Base-by-base conservation (phyloP, 129 eudicot species). In the Tagetes patula region DNA sequence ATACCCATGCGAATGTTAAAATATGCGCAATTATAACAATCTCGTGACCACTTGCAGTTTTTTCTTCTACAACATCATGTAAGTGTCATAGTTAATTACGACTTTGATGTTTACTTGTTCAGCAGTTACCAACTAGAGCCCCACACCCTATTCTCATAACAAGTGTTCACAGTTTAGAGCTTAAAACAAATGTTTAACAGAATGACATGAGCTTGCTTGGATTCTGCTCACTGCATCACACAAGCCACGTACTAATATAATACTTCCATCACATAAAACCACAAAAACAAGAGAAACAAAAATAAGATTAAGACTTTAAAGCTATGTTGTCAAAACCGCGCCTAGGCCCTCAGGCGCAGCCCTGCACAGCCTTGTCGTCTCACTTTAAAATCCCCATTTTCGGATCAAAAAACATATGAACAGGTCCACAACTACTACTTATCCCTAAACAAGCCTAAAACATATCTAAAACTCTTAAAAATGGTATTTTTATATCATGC, bases 111-210 rank as follows among this genome's bases (percentile, higher is more conserved):
- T 43, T 10, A 43, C 48, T 43, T 42, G 64, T 32, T 62, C 8
- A 48, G 50, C 71, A 74, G 50, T 49, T 48, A 74, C 60, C 30
- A 39, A 49, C 72, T 38, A 46, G 6, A 74, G 20, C 39, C 76
- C 36, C 31, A 9, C 30, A 62, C 49, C 62, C 0, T 10, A 73
- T 70, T 71, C 53, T 53, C 75, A 48, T 14, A 36, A 12, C 7
- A 73, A 33, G 47, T 3, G 70, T 73, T 73, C 30, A 47, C 1
- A 73, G 20, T 36, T 48, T 10, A n/a, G 33, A 27, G 33, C 54
- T 8, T 45, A 34, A 43, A 73, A 36, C 9, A 11, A 45, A 0
- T 48, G 9, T 13, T 27, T 33, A 45, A 53, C 37, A n/a, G 58
- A 54, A 60, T n/a, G 65, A 13, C 58, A 38, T 3, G 39, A 36